These are phyloP conservation scores for Ceratocystis variospora DNA, from an alignment of 2,329 filamentous ascomycete genomes.

Conservation along the genomic window DNA sequence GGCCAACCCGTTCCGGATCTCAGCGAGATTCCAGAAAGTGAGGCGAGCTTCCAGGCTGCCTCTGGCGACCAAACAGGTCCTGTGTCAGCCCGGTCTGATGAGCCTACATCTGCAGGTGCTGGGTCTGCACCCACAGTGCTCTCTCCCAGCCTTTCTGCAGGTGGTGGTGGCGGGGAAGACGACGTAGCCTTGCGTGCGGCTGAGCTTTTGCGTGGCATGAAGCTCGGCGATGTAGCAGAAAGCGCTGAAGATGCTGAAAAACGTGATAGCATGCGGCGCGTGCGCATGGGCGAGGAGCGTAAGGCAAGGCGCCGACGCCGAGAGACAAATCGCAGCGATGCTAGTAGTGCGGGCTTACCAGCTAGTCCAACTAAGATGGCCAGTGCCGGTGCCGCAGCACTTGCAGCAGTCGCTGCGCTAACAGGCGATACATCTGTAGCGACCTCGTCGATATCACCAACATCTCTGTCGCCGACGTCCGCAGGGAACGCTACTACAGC, in stretches of 20 bases:
- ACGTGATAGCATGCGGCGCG: slow-evolving; percentile 49
- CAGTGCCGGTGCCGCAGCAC: slow-evolving; percentile 2
- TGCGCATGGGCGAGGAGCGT: slow-evolving; percentile 69
- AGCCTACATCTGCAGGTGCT: slow-evolving; percentile 22
- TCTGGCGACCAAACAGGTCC: slow-evolving; percentile 16
- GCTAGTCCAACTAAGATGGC: slow-evolving; percentile 22
- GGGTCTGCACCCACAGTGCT: slow-evolving; percentile 22
- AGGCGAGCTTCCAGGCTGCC: slow-evolving; percentile 21
- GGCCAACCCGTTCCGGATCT: slow-evolving; percentile 73
- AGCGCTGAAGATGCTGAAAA: slow-evolving; percentile 37
- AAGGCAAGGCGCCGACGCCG: slow-evolving; percentile 52
- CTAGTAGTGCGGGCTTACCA: slow-evolving; percentile 14
- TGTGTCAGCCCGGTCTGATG: slow-evolving; percentile 26
- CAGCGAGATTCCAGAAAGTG: slow-evolving; percentile 42
- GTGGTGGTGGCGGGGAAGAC: slow-evolving; percentile 37
- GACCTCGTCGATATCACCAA: not conserved
- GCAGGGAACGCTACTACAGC: not conserved
- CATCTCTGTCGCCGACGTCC: not conserved
- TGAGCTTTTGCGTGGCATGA: slow-evolving; percentile 68
- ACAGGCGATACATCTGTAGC: not conserved
- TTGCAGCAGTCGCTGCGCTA: slow-evolving; percentile 4
- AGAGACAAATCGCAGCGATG: slow-evolving; percentile 37
- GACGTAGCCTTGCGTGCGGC: slow-evolving; percentile 79
- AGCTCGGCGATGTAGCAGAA: slow-evolving; percentile 48
- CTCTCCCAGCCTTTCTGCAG: slow-evolving; percentile 36